A percentile compares a stretch with the other conserved stretches of the same genome.
Conservation (phyloP, 139 green algal genomes). For the Parachlorella kessleri region DNA sequence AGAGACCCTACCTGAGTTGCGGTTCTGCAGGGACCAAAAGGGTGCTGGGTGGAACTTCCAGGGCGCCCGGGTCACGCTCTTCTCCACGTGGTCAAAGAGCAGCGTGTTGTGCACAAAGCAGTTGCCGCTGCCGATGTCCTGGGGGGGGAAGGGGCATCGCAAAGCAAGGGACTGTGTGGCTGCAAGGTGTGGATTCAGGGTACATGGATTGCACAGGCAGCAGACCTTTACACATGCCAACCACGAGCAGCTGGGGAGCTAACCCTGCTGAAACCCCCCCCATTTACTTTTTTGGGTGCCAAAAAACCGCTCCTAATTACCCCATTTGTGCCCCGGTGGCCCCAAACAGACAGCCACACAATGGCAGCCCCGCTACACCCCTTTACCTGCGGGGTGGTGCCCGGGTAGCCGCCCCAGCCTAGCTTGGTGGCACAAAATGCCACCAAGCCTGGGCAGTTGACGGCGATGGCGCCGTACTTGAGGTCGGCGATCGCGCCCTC, state of each 20-base stretch:
- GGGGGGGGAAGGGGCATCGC: no score
- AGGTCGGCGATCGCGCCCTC: conserved; percentile 62
- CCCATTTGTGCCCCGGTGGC: no score
- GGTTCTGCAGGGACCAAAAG: conserved; percentile 60
- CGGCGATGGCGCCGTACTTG: conserved; percentile 69
- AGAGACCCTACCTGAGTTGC: conserved; percentile 39
- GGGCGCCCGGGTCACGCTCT: conserved; percentile 69
- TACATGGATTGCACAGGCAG: no score
- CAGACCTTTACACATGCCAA: no score
- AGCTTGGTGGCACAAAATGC: conserved; percentile 57
- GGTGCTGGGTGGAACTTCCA: conserved; percentile 66
- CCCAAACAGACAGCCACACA: no score
- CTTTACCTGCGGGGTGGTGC: conserved; percentile 31
- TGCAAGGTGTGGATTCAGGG: no score
- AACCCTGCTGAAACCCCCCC: no score
- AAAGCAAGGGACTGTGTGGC: no score
- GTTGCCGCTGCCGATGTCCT: conserved; percentile 74
- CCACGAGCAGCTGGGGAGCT: no score
- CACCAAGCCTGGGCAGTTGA: conserved; percentile 67
- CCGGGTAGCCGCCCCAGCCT: conserved; percentile 77
- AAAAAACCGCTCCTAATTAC: no score
- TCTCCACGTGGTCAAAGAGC: conserved; percentile 80
- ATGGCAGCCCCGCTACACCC: no score
- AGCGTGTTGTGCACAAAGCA: conserved; percentile 84
- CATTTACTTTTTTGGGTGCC: no score